Base-by-base conservation (phyloP, 805 yeast species). In the Candida sanyiensis region DNA sequence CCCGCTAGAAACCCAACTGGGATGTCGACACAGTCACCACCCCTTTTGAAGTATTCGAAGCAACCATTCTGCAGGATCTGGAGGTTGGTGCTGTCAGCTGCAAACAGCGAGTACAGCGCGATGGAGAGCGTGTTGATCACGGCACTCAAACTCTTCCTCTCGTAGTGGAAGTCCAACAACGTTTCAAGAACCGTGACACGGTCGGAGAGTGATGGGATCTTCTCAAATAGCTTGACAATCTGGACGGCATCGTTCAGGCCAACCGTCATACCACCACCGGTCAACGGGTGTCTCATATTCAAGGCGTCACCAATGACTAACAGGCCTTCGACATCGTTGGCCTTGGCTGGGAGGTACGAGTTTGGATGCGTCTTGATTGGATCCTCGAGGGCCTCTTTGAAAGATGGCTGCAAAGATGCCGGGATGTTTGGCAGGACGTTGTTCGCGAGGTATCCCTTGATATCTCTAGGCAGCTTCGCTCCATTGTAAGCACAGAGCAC, bases 181-280 rank as follows among this genome's bases (percentile, higher is more conserved):
- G 74, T 77, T 38, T 70, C 72, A 17, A 72, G 55, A 16, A 93
- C 75, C 5, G 63, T 51, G 12, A 63, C 73, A 49, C 80, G 70
- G 56, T 88, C 82, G 19, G 56, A 56, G 35, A 93, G 69, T 37
- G 73, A 75, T 6, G 69, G 70, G 10, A 77, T 73, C 2, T 41
- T 32, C 52, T 39, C 82, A 37, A 93, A 67, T 28, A 84, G 62
- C 49, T 73, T 71, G 15, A 84, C 77, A 33, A 88, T 68, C 24
- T 83, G 57, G 0, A 73, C 82, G 4, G 86, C 84, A 61, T 93
- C 98, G 56, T 80, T 84, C 44, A 93, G 67, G 2, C 96, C 97
- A 30, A 93, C 98, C 19, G 97, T 88, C 98, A 93, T 93, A 45
- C 98, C 98, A 47, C 98, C 98, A 38, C 98, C 98, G 1, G 97